Percentiles rank a stretch among this genome's conserved stretches.
phyloP scores from a whole-genome alignment of 345 rosid species.

The Gossypium herbaceum region DNA sequence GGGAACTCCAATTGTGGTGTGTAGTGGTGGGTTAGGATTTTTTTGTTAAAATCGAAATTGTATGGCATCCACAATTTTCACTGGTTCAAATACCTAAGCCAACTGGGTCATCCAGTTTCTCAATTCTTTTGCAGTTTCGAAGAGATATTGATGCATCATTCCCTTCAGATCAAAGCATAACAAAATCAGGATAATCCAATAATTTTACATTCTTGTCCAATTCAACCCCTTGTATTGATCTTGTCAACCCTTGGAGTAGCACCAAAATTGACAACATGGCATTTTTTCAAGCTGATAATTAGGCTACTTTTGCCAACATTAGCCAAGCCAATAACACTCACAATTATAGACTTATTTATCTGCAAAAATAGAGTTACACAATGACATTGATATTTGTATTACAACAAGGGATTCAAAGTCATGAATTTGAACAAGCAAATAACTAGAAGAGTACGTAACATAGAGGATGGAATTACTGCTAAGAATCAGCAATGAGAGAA shows the following conservation, averaged over 20 bases:
- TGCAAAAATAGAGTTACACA: conserved; percentile 28
- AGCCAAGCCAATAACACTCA: conserved; percentile 82
- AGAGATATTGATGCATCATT: conserved; percentile 73
- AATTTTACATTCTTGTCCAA: conserved; percentile 83
- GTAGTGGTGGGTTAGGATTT: too few species aligned
- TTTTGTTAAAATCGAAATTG: too few species aligned
- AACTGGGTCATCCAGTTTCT: conserved; percentile 87
- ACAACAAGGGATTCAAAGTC: background rate
- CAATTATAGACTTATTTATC: conserved; percentile 87
- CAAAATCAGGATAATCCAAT: conserved; percentile 95
- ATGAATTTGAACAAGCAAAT: background rate
- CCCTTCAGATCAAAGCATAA: conserved; percentile 69
- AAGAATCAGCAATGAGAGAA: background rate
- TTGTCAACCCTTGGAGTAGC: conserved; percentile 88
- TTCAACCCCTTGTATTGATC: conserved; percentile 92
- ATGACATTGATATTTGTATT: background rate
- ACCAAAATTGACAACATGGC: conserved; percentile 86
- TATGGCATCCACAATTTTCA: background rate
- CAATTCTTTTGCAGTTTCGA: conserved; percentile 86
- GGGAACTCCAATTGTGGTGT: too few species aligned
- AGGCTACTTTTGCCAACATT: conserved; percentile 98
- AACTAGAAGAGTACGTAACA: background rate
- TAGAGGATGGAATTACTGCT: background rate
- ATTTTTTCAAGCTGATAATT: conserved; percentile 89
- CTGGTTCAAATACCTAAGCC: conserved; percentile 57